These are phyloP conservation scores for Ichthyophthirius multifiliis DNA, from an alignment of 169 alveolate species.

Conservation along the genomic window DNA sequence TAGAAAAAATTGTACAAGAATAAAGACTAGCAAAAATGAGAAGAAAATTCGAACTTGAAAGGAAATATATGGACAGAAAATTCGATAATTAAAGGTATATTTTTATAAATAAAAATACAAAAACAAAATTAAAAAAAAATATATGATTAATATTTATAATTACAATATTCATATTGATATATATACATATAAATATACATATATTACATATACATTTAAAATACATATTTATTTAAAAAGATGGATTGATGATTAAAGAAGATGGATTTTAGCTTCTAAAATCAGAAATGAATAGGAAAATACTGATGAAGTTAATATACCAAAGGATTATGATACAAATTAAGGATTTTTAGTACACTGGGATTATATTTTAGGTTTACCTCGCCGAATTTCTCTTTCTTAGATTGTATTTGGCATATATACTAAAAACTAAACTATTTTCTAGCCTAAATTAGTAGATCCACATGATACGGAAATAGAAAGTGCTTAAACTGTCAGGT, in stretches of 20 bases:
- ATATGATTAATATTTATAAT: no score
- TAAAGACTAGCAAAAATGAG: slow-evolving; percentile 58
- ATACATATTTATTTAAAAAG: background rate
- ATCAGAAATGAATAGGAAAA: slow-evolving; percentile 41
- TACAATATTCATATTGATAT: no score
- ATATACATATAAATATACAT: no score
- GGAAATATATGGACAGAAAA: slow-evolving; percentile 61
- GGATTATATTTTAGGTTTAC: slow-evolving; percentile 51
- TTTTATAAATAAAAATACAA: no score
- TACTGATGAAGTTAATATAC: background rate
- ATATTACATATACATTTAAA: no score
- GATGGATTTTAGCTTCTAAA: slow-evolving; percentile 51
- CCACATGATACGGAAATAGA: slow-evolving; percentile 55
- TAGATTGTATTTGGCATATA: slow-evolving; percentile 51
- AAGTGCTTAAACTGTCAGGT: slow-evolving; percentile 46
- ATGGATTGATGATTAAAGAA: slow-evolving; percentile 70
- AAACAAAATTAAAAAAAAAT: no score
- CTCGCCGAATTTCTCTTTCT: slow-evolving; percentile 39
- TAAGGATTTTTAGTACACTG: slow-evolving; percentile 53
- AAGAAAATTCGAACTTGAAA: slow-evolving; percentile 63
- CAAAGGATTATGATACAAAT: slow-evolving; percentile 38
- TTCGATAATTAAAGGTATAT: slow-evolving; percentile 50
- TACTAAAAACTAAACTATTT: slow-evolving; percentile 34
- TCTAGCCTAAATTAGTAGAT: slow-evolving; percentile 47
- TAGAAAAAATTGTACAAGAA: slow-evolving; percentile 67